Evolutionary conservation across 2,329 filamentous ascomycete genomes (phyloP).

Genomic region (Cladosporium oxysporum): DNA sequence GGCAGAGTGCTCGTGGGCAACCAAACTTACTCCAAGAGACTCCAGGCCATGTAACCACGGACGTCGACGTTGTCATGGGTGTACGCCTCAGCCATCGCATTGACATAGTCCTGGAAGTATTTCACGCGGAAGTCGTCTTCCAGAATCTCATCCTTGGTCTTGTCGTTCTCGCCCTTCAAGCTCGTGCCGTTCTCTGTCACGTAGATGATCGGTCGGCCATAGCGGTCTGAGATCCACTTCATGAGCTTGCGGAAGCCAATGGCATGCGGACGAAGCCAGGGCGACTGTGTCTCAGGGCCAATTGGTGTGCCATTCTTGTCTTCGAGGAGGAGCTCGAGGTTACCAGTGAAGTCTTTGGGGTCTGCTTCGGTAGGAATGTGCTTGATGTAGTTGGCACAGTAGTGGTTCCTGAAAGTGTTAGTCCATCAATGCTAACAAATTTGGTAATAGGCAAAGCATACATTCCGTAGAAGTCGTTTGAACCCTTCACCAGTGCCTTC

Average conservation of each 20-base stretch:
- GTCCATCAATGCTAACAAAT: neutral
- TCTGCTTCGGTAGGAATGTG: slow-evolving; percentile 58
- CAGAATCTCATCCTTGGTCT: slow-evolving; percentile 69
- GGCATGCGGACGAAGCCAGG: slow-evolving; percentile 77
- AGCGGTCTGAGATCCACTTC: slow-evolving; percentile 75
- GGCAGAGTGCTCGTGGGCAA: neutral
- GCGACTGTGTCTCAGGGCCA: slow-evolving; percentile 77
- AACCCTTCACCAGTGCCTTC: slow-evolving; percentile 72
- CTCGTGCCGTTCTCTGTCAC: slow-evolving; percentile 89
- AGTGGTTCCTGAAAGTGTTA: slow-evolving; percentile 63
- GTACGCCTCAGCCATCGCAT: slow-evolving; percentile 72
- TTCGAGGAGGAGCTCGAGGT: slow-evolving; percentile 68
- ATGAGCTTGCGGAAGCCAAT: slow-evolving; percentile 76
- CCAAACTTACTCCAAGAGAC: slow-evolving; percentile 70
- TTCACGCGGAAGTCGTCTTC: slow-evolving; percentile 78
- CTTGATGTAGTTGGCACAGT: slow-evolving; percentile 84
- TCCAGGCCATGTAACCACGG: slow-evolving; percentile 81
- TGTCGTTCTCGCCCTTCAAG: slow-evolving; percentile 78
- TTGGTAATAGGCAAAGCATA: neutral
- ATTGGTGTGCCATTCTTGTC: slow-evolving; percentile 73
- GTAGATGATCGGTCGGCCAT: slow-evolving; percentile 75
- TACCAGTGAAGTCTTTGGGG: slow-evolving; percentile 70
- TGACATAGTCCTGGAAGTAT: slow-evolving; percentile 78
- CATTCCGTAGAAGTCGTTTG: slow-evolving; percentile 93
- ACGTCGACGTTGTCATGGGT: slow-evolving; percentile 75